Evolutionary conservation across 2,329 filamentous ascomycete genomes (phyloP), one percentile per base, ranked within the genome.

Genomic region (Fusarium transvaalense): DNA sequence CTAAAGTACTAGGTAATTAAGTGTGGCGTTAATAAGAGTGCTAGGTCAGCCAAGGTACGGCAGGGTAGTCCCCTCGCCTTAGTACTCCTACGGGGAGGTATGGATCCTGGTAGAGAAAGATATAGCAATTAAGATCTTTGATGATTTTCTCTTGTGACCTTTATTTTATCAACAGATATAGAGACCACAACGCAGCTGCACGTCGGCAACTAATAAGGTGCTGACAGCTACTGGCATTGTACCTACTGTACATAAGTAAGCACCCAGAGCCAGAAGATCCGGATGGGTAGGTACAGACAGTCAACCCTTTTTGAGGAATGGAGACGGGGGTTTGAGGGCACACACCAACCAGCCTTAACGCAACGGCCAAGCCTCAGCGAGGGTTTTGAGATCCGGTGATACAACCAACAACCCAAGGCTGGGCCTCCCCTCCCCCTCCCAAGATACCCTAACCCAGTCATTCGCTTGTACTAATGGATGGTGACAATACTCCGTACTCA

Each of bases 1-100:
- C 23, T 42, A 42, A 17, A 42, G 39, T 27, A 27, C 31, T 45
- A 17, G 27, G 39, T 27, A 27, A 45, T 45, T 69, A 69, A 68
- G 70, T 73, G 70, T 73, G 70, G 71, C 71, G 68, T 69, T 57
- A 25, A 58, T 57, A 25, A 58, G 27, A 57, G 50, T 58, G 51
- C 39, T 62, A 41, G 37, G 25, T 43, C 25, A 41, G 47, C 45
- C 45, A 59, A 64, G 47, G 43, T 35, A 51, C 43, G 19, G 17
- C 25, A 46, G 38, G 38, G 31, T 27, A 46, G 32, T n/a, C 38
- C 43, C 21, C 43, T 34, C 19, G 31, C 43, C 34, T 34, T 15
- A 14, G 12, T 34, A 34, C 15, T n/a, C n/a, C 29, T 10, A 29
- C 29, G 29, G 29, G 29, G 8, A 37, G 34, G 34, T 37, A 45